These are phyloP conservation scores for Punica granatum DNA, from an alignment of 345 rosid genomes.

Conservation along the genomic window DNA sequence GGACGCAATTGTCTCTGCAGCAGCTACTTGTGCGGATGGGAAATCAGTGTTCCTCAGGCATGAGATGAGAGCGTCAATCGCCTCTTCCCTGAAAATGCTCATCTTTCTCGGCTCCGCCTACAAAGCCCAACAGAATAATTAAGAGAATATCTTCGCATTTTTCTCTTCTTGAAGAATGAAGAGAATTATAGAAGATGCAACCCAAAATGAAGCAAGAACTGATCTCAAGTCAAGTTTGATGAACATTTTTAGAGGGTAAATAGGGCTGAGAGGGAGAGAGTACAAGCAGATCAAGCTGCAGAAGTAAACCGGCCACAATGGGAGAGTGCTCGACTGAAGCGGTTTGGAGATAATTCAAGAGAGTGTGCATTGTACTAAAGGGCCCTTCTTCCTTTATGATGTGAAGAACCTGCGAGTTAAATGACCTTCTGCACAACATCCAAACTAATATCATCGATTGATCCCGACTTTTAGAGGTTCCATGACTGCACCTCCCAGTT, in stretches of 20 bases:
- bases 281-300: constrained; percentile 73
- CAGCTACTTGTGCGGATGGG: constrained; percentile 49
- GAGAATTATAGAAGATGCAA: too few species aligned
- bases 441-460: not conserved
- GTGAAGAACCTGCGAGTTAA: constrained; percentile 49
- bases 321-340: constrained; percentile 45
- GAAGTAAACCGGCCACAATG: constrained; percentile 47
- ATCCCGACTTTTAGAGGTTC: not conserved
- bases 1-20: constrained; percentile 43
- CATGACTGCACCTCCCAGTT: not conserved
- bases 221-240: not conserved
- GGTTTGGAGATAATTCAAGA: constrained; percentile 44
- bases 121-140: constrained; percentile 7
- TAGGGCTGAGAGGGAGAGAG: constrained; percentile 2
- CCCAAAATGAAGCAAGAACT: not conserved
- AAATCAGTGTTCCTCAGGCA: constrained; percentile 45
- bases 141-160: not conserved
- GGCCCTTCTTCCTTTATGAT: constrained; percentile 51
- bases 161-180: too few species aligned
- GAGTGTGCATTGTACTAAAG: constrained; percentile 56
- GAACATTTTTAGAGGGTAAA: not conserved
- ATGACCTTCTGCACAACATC: constrained; percentile 34
- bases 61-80: constrained; percentile 52
- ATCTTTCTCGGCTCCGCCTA: constrained; percentile 67
- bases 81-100: constrained; percentile 74